Base-by-base conservation (phyloP, 2,329 filamentous ascomycete genomes). In the Cercospora citrullina region DNA sequence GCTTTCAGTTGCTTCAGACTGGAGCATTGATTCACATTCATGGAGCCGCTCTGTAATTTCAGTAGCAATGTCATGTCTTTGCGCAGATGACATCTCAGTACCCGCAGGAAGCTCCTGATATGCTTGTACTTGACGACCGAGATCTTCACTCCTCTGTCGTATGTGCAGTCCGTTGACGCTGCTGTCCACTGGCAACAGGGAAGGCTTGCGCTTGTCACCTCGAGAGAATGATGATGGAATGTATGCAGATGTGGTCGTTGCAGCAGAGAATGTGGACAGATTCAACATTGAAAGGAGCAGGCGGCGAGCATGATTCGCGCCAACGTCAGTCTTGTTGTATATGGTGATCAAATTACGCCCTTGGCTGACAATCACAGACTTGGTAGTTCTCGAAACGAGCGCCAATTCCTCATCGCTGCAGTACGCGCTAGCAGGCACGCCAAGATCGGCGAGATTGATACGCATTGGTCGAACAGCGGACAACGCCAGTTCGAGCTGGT, bases 401-500 rank as follows among this genome's bases (percentile, higher is more conserved):
- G 63, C 55, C 7, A 76, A 33, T 42, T 74, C 68, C n/a, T 71
- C 64, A 18, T 70, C 59, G 26, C 51, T 66, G 57, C 73, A 73
- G 14, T 33, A 10, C 6, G 39, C 10, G 26, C 18, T 60, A 57
- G 57, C 12, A 39, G 63, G n/a, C n/a, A 39, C 30, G 12, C 10
- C 26, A 45, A 75, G 70, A 3, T 48, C 26, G 5, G 62, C 59
- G 26, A 76, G 64, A 39, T 71, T 53, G 5, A 76, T 26, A 12
- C 68, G 65, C 5, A 71, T 65, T 5, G 62, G 66, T 48, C 59
- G 39, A 7, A 72, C 68, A 1, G 64, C 45, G 28, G 67, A 45
- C 16, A 77, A 58, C n/a, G 68, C 68, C 23, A 67, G 59, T 59
- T 74, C 65, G 28, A 77, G 57, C 39, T 71, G 68, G 14, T 66